Evolutionary conservation across 768 basidiomycete species (phyloP).

Genomic region (Pulveroboletus sp.): DNA sequence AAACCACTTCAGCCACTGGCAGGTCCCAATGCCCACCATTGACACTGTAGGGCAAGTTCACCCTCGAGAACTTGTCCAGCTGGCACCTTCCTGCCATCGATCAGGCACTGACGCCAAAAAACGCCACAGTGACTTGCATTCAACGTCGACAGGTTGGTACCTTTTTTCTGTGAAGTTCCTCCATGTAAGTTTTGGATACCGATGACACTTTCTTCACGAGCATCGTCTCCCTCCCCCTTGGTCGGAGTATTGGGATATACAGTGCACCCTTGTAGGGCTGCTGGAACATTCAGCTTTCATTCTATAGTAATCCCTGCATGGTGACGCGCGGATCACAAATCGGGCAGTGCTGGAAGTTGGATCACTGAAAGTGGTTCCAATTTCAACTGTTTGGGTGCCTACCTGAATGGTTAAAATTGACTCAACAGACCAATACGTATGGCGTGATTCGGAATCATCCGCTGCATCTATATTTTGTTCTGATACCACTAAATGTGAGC

Average conservation of each 20-base stretch:
- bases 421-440: background rate
- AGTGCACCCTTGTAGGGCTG: slow-evolving; percentile 12
- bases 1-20: background rate
- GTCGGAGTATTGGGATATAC: slow-evolving; percentile 7
- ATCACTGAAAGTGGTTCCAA: no score
- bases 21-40: background rate
- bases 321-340: background rate
- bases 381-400: no score
- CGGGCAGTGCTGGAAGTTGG: no score
- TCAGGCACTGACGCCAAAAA: background rate
- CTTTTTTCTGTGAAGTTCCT: background rate
- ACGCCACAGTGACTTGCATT: background rate
- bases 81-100: background rate
- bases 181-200: background rate
- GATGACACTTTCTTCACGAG: background rate
- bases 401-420: background rate
- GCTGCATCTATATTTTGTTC: no score
- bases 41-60: background rate
- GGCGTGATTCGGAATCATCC: no score
- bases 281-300: background rate
- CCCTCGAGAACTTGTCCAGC: background rate
- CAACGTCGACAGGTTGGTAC: background rate
- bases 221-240: no score
- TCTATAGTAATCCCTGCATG: background rate
- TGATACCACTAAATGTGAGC: no score